phyloP scores from a whole-genome alignment of 2,329 filamentous ascomycete species.

The Aspergillus terreus region DNA sequence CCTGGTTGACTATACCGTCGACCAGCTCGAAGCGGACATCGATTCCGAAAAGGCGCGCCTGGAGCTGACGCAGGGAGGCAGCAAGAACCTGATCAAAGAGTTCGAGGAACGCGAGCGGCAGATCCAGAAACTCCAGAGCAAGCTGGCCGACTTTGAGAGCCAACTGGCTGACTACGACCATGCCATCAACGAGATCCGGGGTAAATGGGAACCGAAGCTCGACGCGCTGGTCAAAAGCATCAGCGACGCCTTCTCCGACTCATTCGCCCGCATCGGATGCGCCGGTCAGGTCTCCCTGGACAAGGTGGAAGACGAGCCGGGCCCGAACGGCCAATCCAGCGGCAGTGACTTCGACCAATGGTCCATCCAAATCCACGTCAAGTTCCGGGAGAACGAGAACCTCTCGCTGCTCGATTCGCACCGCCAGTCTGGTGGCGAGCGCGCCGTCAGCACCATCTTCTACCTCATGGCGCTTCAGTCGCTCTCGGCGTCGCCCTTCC shows the following conservation, averaged over 20 bases:
- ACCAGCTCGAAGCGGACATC: conserved; percentile 70
- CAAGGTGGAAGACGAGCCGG: conserved; percentile 56
- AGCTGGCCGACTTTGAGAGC: conserved; percentile 53
- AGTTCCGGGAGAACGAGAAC: conserved; percentile 82
- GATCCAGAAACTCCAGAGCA: conserved; percentile 63
- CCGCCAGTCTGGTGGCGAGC: conserved; percentile 92
- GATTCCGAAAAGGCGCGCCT: conserved; percentile 70
- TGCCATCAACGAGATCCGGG: conserved; percentile 64
- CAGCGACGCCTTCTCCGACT: conserved; percentile 85
- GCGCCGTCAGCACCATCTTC: conserved; percentile 95
- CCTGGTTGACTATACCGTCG: conserved; percentile 52
- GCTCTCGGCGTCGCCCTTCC: conserved; percentile 90
- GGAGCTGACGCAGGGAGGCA: conserved; percentile 74
- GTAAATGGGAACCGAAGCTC: conserved; percentile 77
- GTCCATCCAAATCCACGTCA: conserved; percentile 91
- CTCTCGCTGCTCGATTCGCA: conserved; percentile 85
- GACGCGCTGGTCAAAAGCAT: conserved; percentile 76
- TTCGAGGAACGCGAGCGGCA: conserved; percentile 69
- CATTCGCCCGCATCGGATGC: conserved; percentile 91
- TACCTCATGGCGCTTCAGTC: conserved; percentile 97
- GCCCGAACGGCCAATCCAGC: conserved; percentile 26
- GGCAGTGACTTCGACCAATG: conserved; percentile 85
- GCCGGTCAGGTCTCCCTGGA: conserved; percentile 84
- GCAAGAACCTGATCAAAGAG: conserved; percentile 70
- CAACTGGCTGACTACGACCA: conserved; percentile 54